Conservation (phyloP, 352 stramenopile species). For the Phytophthora tentaculata region DNA sequence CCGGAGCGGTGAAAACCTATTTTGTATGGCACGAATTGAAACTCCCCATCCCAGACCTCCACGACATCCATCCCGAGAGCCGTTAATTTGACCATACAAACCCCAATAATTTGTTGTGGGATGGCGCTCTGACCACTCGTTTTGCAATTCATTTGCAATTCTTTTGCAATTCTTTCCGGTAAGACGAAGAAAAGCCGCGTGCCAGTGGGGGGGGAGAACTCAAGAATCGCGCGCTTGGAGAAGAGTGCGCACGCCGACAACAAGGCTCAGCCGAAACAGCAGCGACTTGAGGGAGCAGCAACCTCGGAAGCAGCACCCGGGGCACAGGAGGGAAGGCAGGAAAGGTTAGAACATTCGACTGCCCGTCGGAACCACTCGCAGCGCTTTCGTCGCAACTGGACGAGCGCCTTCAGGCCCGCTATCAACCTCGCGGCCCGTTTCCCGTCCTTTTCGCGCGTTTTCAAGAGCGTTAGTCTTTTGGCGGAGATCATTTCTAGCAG, state of each 20-base stretch:
- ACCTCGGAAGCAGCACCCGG: conserved; percentile 13
- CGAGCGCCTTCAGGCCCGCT: conserved; percentile 13
- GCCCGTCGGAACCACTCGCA: conserved; percentile 17
- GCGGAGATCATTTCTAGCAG: conserved; percentile 39
- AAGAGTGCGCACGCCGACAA: conserved; percentile 28
- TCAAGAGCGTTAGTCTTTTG: conserved; percentile 11
- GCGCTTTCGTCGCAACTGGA: conserved; percentile 30
- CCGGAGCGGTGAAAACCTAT: not conserved
- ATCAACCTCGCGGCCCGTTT: conserved; percentile 13
- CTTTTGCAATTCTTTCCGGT: conserved; percentile 46
- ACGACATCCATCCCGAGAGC: conserved; percentile 28
- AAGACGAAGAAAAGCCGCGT: conserved; percentile 41
- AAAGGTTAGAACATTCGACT: conserved; percentile 16
- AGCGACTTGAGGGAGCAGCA: conserved; percentile 27
- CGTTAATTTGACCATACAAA: conserved; percentile 36
- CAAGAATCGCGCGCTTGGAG: conserved; percentile 39
- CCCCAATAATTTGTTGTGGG: not conserved
- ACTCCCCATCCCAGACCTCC: conserved; percentile 1
- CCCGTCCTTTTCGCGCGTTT: conserved; percentile 9
- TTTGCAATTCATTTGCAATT: conserved; percentile 54
- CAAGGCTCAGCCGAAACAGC: conserved; percentile 12
- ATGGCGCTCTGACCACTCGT: conserved; percentile 40
- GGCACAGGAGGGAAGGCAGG: conserved; percentile 20
- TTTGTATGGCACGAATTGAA: not conserved
- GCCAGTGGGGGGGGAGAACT: conserved; percentile 30